These are phyloP conservation scores for Cercospora zeae-maydis DNA, from an alignment of 2,329 filamentous ascomycete species.

Conservation along the genomic window DNA sequence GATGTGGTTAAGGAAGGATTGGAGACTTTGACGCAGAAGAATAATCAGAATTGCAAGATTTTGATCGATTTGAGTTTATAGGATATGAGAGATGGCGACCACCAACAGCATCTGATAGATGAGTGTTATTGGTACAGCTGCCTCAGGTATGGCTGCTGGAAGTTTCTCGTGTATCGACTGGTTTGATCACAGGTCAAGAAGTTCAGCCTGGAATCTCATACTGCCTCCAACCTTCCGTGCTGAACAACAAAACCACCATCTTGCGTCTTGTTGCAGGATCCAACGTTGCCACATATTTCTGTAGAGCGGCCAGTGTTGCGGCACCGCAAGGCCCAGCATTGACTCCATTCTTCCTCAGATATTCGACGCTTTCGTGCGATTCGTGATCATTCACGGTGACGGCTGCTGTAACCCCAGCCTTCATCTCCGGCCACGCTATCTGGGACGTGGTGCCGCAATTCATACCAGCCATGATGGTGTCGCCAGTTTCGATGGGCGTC, in stretches of 20 bases:
- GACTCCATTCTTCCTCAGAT: slow-evolving; percentile 50
- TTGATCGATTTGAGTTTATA: slow-evolving; percentile 10
- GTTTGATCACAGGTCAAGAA: not conserved
- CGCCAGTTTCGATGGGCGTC: slow-evolving; percentile 51
- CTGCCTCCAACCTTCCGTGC: slow-evolving; percentile 60
- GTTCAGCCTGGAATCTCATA: slow-evolving; percentile 42
- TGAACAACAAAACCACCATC: slow-evolving; percentile 62
- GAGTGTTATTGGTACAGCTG: not conserved
- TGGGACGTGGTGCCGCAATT: slow-evolving; percentile 67
- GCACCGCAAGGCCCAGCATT: slow-evolving; percentile 62
- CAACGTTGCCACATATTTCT: slow-evolving; percentile 38
- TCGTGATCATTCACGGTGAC: slow-evolving; percentile 61
- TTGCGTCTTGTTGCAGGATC: slow-evolving; percentile 44
- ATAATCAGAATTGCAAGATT: slow-evolving; percentile 15
- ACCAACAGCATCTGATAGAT: not conserved
- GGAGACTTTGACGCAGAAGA: not conserved
- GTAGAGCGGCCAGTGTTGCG: slow-evolving; percentile 56
- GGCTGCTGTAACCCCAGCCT: slow-evolving; percentile 57
- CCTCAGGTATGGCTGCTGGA: too few species aligned
- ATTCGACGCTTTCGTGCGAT: slow-evolving; percentile 55
- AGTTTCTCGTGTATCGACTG: not conserved
- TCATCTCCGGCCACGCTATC: slow-evolving; percentile 61
- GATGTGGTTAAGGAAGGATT: slow-evolving; percentile 13
- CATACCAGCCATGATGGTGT: slow-evolving; percentile 71
- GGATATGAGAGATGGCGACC: not conserved